Conservation (phyloP, 176 grass and related monocot genomes). For the Sorghum bicolor region DNA sequence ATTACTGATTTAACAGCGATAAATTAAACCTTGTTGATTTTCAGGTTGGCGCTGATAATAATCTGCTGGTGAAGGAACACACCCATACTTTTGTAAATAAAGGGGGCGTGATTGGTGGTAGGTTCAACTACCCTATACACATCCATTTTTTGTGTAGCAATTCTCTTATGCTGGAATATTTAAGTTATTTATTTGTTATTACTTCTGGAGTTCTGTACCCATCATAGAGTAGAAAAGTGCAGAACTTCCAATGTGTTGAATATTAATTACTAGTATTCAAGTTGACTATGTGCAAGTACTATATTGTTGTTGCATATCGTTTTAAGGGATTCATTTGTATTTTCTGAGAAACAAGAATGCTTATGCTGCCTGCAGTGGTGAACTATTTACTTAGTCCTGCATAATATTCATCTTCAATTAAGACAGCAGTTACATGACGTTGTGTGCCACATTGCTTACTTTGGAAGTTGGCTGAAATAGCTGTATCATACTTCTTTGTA, state of each 20-base stretch:
- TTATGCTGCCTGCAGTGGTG: not conserved
- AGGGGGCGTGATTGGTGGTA: slow-evolving; percentile 87
- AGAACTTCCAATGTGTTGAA: not conserved
- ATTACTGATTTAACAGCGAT: not conserved
- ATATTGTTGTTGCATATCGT: not conserved
- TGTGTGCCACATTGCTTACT: not conserved
- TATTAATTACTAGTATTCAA: not conserved
- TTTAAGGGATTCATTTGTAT: not conserved
- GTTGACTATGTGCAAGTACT: not conserved
- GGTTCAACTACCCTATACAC: slow-evolving; percentile 15
- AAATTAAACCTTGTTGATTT: slow-evolving; percentile 2
- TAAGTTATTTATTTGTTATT: too few relatives aligned
- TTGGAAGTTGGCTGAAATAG: not conserved
- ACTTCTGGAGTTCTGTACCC: not conserved
- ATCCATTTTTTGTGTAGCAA: not conserved
- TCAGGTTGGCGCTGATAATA: slow-evolving; percentile 88
- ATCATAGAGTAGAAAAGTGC: not conserved
- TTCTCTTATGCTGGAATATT: not conserved
- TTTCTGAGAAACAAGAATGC: not conserved
- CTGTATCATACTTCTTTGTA: not conserved
- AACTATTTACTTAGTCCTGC: not conserved
- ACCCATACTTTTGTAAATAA: slow-evolving; percentile 98
- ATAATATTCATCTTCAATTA: not conserved
- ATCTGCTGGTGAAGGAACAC: slow-evolving; percentile 94
- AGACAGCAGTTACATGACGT: not conserved